A percentile compares a stretch with the other conserved stretches of the same genome.
Evolutionary conservation across 768 basidiomycete genomes (phyloP).

Genomic region (Phlebiopsis gigantea): DNA sequence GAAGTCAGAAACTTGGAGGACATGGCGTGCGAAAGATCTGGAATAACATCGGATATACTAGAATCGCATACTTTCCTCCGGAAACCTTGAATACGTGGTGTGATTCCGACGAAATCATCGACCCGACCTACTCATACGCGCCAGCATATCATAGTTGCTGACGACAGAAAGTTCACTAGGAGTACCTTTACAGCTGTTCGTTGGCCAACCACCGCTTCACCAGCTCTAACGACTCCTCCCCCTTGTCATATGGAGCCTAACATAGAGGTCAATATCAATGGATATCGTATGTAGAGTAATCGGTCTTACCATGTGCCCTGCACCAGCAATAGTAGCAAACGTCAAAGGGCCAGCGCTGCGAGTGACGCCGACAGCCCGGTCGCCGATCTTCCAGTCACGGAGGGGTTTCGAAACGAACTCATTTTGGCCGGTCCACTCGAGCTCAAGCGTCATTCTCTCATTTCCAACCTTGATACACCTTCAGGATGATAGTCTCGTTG

Average conservation of each 20-base stretch:
- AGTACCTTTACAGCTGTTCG: constrained; percentile 9
- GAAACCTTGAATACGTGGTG: too few species aligned
- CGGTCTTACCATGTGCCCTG: constrained; percentile 65
- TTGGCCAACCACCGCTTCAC: constrained; percentile 44
- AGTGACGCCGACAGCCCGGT: constrained; percentile 46
- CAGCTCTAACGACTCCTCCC: constrained; percentile 45
- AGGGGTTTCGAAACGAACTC: constrained; percentile 40
- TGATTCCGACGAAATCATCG: too few species aligned
- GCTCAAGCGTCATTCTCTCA: constrained; percentile 49
- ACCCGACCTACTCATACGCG: too few species aligned
- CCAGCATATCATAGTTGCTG: too few species aligned
- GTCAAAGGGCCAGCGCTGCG: constrained; percentile 52
- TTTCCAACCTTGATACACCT: constrained; percentile 40
- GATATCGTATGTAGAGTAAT: not conserved
- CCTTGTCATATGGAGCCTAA: constrained; percentile 62
- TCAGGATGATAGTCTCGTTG: not conserved
- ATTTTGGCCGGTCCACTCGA: constrained; percentile 56
- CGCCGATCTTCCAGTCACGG: constrained; percentile 52
- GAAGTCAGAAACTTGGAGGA: too few species aligned
- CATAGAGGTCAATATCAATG: not conserved
- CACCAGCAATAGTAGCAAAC: constrained; percentile 55
- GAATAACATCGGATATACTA: too few species aligned
- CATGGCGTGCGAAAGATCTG: too few species aligned
- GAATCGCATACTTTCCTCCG: too few species aligned
- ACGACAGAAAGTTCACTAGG: too few species aligned